phyloP scores from a whole-genome alignment of 1,284 basidiomycete species.

The Xerocomus minutiporus region DNA sequence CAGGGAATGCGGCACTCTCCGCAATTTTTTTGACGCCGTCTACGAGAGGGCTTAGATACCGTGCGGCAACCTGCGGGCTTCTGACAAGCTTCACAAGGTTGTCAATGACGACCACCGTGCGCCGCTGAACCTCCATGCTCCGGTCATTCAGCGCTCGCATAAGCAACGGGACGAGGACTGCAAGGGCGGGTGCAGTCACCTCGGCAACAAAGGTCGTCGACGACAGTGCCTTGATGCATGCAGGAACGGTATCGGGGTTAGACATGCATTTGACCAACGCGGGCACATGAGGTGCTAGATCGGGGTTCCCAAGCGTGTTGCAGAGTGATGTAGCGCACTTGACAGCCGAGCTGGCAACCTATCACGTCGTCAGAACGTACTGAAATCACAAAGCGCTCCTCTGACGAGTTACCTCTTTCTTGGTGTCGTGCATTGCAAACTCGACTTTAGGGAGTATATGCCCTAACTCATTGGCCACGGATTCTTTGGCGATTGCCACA shows the following conservation, averaged over 20 bases:
- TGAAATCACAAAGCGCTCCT: slow-evolving; percentile 15
- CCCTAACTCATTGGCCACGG: slow-evolving; percentile 83
- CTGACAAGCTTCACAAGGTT: slow-evolving; percentile 98
- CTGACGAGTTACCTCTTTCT: slow-evolving; percentile 66
- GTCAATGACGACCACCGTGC: slow-evolving; percentile 88
- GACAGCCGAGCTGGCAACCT: slow-evolving; percentile 86
- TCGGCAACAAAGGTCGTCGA: slow-evolving; percentile 97
- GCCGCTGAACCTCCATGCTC: slow-evolving; percentile 90
- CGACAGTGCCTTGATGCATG: slow-evolving; percentile 94
- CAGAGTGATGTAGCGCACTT: slow-evolving; percentile 95
- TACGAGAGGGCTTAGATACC: slow-evolving; percentile 84
- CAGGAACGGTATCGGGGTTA: slow-evolving; percentile 81
- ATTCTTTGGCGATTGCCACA: slow-evolving; percentile 69
- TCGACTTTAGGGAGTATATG: slow-evolving; percentile 85
- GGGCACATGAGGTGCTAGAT: slow-evolving; percentile 87
- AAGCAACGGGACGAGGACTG: slow-evolving; percentile 92
- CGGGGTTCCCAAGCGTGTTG: slow-evolving; percentile 89
- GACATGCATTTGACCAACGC: slow-evolving; percentile 95
- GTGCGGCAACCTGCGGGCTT: slow-evolving; percentile 85
- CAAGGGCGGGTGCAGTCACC: slow-evolving; percentile 93
- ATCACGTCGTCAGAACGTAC: slow-evolving; percentile 9
- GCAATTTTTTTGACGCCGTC: slow-evolving; percentile 92
- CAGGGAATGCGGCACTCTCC: slow-evolving; percentile 91
- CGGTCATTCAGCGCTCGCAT: slow-evolving; percentile 92
- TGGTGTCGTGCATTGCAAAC: slow-evolving; percentile 95